These are phyloP conservation scores for Aspergillus tamarii DNA, from an alignment of 2,329 filamentous ascomycete genomes.

Conservation along the genomic window DNA sequence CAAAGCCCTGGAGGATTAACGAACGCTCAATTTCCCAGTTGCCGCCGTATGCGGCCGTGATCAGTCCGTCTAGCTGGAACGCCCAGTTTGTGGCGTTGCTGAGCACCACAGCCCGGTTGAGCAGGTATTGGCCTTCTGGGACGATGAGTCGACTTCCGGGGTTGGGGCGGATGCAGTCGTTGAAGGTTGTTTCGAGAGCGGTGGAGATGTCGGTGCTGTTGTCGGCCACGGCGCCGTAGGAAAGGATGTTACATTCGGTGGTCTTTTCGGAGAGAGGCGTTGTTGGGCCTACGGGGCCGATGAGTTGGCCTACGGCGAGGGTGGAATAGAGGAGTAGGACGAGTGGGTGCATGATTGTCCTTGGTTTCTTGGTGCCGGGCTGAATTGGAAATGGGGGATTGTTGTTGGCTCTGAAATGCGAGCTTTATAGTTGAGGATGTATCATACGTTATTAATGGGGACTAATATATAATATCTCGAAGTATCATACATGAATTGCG, in stretches of 20 bases:
- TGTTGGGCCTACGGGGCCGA: constrained; percentile 30
- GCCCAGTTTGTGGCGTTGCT: constrained; percentile 39
- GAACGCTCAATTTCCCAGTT: constrained; percentile 33
- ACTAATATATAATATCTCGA: background rate
- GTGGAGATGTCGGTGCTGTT: constrained; percentile 36
- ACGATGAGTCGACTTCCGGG: constrained; percentile 31
- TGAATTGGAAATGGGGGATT: background rate
- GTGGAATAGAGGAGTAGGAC: background rate
- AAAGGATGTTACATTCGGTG: constrained; percentile 35
- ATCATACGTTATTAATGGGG: background rate
- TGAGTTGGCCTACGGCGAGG: constrained; percentile 19
- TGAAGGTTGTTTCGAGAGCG: constrained; percentile 33
- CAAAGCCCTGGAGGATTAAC: constrained; percentile 34
- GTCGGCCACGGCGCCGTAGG: constrained; percentile 35
- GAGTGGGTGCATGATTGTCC: background rate
- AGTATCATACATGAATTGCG: background rate
- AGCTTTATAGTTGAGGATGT: background rate
- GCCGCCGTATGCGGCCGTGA: constrained; percentile 34
- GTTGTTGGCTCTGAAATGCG: background rate
- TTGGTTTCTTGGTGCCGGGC: background rate
- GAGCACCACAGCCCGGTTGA: constrained; percentile 30
- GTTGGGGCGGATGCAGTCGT: constrained; percentile 23
- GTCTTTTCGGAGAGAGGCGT: constrained; percentile 32
- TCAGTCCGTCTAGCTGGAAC: constrained; percentile 38
- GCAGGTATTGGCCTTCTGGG: constrained; percentile 32